phyloP scores from a whole-genome alignment of 805 yeast genomes.

The Lipomyces orientalis region DNA sequence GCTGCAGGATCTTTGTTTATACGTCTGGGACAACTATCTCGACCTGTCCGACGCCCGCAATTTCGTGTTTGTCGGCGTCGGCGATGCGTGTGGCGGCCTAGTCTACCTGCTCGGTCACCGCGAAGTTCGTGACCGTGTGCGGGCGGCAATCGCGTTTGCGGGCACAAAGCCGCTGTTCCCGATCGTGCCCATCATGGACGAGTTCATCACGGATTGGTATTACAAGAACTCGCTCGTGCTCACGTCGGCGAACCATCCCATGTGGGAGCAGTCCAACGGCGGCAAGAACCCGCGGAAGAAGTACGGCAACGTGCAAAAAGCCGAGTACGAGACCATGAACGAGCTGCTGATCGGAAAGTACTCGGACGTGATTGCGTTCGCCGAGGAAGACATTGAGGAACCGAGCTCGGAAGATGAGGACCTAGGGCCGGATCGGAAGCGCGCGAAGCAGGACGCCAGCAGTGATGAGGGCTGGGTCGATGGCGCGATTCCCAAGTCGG shows the following conservation, averaged over 20 bases:
- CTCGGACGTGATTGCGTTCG: slow-evolving; percentile 84
- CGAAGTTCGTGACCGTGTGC: slow-evolving; percentile 64
- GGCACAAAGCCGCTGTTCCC: slow-evolving; percentile 74
- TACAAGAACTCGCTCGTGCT: slow-evolving; percentile 76
- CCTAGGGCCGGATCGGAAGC: slow-evolving; percentile 20
- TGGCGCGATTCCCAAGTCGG: slow-evolving; percentile 2
- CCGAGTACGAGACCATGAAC: slow-evolving; percentile 73
- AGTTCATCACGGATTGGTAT: slow-evolving; percentile 89
- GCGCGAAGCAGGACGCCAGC: slow-evolving; percentile 9
- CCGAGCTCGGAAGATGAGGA: slow-evolving; percentile 15
- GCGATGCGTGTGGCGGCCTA: slow-evolving; percentile 85
- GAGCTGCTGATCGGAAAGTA: slow-evolving; percentile 80
- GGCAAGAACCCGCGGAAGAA: slow-evolving; percentile 82
- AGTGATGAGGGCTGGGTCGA: background rate
- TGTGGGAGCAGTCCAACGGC: slow-evolving; percentile 68
- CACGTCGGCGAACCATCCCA: slow-evolving; percentile 71
- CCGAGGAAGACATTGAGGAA: slow-evolving; percentile 74
- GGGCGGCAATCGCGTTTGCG: slow-evolving; percentile 67
- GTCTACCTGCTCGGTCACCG: slow-evolving; percentile 89
- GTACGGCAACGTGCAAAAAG: slow-evolving; percentile 84
- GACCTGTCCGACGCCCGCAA: slow-evolving; percentile 74
- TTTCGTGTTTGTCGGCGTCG: slow-evolving; percentile 82
- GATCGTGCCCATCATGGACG: slow-evolving; percentile 85
- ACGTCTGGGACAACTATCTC: slow-evolving; percentile 90
- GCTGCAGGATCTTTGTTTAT: slow-evolving; percentile 76